Base-by-base conservation (phyloP, 1,139 yeast genomes). In the Candida glucosophila region DNA sequence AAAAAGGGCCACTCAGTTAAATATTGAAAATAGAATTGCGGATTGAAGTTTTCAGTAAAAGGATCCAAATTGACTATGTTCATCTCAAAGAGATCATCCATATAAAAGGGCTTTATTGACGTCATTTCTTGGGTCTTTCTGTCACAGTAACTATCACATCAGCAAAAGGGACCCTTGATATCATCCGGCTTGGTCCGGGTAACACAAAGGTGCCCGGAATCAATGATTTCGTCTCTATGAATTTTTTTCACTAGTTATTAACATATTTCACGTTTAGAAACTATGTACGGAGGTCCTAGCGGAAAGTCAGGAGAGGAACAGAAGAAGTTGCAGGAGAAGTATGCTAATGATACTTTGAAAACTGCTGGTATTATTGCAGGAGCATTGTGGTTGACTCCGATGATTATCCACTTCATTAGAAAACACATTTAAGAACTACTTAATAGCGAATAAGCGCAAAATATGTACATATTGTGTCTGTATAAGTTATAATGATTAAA, bases 1-100 rank as follows among this genome's bases (percentile, higher is more conserved):
- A 92, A 59, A 17, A 86, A 67, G 3, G 98, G 97, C 96, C 97
- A 88, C 26, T 69, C 66, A 8, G 76, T 67, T 28, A 92, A 60
- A 44, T 92, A 92, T 37, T 83, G 86, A 17, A 82, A 67, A 45
- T 90, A 92, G 47, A 86, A 90, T 25, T 76, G 79, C 12, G 82
- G 52, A 27, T 85, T 80, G 57, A 82, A 92, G 53, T 88, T 90
- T 45, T 88, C 97, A 0, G 97, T 90, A 29, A 88, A 63, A 2
- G 82, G 81, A 41, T 90, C 98, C 15, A 90, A 56, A 44, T 90
- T 90, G 24, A 86, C 75, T 6, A 80, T 59, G 43, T 83, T 83
- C 29, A 81, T 47, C 8, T 70, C 61, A 38, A 86, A 76, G 23
- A 90, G 55, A 44, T 90, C 96, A 4, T 86, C 77, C 4, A 93